Conservation (phyloP, 192 early-diverging fungal genomes). For the Diversispora eburnea region DNA sequence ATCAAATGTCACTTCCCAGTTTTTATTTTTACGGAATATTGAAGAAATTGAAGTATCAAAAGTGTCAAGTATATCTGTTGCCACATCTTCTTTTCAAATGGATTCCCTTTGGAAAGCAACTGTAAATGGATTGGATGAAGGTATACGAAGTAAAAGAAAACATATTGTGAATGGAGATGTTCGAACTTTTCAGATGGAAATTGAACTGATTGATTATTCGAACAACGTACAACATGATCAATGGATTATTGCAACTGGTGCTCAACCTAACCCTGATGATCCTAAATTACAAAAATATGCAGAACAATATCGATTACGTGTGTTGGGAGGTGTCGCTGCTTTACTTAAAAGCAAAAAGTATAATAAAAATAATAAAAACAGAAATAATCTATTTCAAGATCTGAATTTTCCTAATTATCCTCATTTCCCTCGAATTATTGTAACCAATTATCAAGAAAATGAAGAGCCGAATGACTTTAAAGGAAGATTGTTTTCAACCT, state of each 20-base stretch:
- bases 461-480: background rate
- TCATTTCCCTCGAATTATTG: no score
- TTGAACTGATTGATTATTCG: background rate
- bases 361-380: no score
- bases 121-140: background rate
- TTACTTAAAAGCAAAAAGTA: background rate
- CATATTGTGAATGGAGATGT: background rate
- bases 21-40: conserved; percentile 21
- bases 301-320: conserved; percentile 1
- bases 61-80: background rate
- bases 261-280: background rate
- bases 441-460: background rate
- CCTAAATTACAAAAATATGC: background rate
- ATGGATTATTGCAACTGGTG: conserved; percentile 5
- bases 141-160: background rate
- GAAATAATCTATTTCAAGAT: background rate
- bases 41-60: conserved; percentile 19
- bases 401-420: no score
- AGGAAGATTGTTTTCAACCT: conserved; percentile 1
- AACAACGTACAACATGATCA: background rate
- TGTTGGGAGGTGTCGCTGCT: conserved; percentile 7
- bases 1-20: background rate
- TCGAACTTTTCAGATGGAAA: background rate
- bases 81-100: background rate
- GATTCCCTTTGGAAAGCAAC: background rate